phyloP scores from a whole-genome alignment of 1,284 basidiomycete species.

The Naganishia cerealis region DNA sequence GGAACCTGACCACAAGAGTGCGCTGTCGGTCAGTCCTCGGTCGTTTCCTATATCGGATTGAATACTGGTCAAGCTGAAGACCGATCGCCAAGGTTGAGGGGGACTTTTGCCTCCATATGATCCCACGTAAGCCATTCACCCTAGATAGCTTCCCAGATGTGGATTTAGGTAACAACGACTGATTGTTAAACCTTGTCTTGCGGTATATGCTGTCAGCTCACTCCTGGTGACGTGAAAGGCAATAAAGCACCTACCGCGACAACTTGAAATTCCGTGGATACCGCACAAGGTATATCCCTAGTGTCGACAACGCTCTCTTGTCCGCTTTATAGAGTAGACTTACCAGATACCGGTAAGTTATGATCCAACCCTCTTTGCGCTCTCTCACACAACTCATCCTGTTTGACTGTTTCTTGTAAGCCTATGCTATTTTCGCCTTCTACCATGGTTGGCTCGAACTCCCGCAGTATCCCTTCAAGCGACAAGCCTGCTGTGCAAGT shows the following conservation, averaged over 20 bases:
- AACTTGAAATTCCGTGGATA: not conserved
- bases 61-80: no score
- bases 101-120: not conserved
- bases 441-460: slow-evolving; percentile 2
- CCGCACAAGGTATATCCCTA: not conserved
- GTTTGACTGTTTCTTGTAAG: not conserved
- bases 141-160: not conserved
- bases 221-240: not conserved
- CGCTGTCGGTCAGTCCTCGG: not conserved
- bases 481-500: not conserved
- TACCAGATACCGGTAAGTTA: not conserved
- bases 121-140: not conserved
- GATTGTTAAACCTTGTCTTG: not conserved
- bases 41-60: no score
- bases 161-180: not conserved
- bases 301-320: not conserved
- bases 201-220: not conserved
- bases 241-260: not conserved
- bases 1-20: not conserved
- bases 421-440: not conserved
- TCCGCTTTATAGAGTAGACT: not conserved
- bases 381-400: not conserved
- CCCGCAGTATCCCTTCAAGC: not conserved
- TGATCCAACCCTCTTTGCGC: not conserved
- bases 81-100: not conserved